Conservation (phyloP, 306 rosid species). For the Hippophae tibetana region DNA sequence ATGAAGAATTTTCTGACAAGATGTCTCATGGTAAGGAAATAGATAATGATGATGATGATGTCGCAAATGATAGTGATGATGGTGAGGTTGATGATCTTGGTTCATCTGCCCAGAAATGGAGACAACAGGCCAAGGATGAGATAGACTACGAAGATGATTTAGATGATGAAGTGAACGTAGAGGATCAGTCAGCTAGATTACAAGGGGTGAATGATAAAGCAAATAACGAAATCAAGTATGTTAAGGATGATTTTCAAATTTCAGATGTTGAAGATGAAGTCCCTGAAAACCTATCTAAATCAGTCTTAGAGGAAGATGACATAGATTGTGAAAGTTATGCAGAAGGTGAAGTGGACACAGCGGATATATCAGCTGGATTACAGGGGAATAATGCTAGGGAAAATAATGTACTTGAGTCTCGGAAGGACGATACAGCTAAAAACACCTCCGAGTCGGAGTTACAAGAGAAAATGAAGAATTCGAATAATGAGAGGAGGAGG, state of each 20-base stretch:
- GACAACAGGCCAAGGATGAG: conserved; percentile 63
- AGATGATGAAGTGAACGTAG: conserved; percentile 42
- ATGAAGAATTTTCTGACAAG: conserved; percentile 29
- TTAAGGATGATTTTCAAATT: conserved; percentile 20
- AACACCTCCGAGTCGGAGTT: conserved; percentile 14
- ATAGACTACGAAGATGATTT: conserved; percentile 79
- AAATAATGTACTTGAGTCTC: conserved; percentile 9
- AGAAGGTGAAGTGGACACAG: conserved; percentile 32
- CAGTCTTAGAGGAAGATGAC: too few relatives aligned
- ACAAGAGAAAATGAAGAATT: conserved; percentile 18
- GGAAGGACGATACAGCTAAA: conserved; percentile 17
- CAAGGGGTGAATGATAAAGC: conserved; percentile 33
- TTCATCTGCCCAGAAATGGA: conserved; percentile 58
- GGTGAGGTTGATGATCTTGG: conserved; percentile 72
- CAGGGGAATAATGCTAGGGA: conserved; percentile 16
- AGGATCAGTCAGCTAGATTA: conserved; percentile 32
- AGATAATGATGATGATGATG: conserved; percentile 29
- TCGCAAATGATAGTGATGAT: conserved; percentile 25
- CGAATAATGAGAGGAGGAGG: conserved; percentile 19
- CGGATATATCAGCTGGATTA: conserved; percentile 33
- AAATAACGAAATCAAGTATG: conserved; percentile 33
- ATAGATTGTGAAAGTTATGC: neutral
- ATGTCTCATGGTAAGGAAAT: conserved; percentile 28
- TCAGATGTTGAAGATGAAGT: conserved; percentile 18
- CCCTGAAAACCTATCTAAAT: conserved; percentile 9